These are phyloP conservation scores for Cryphonectria japonica DNA, from an alignment of 2,329 filamentous ascomycete genomes.

Conservation along the genomic window DNA sequence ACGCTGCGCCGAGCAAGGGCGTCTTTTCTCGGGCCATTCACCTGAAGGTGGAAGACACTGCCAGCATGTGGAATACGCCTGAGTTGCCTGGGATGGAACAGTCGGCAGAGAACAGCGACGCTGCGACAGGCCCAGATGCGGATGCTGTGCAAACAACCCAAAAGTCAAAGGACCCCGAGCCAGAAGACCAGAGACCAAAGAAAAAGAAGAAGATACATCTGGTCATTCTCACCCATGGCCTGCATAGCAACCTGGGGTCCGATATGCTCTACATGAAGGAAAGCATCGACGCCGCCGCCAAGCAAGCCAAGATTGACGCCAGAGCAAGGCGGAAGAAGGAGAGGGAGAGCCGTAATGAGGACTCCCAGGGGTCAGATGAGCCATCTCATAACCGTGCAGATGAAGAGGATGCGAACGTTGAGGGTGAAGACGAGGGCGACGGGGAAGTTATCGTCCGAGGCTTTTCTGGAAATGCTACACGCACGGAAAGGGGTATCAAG, in stretches of 20 bases:
- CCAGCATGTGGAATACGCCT: constrained; percentile 90
- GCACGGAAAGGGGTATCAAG: constrained; percentile 94
- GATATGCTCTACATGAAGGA: constrained; percentile 98
- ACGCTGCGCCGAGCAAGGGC: constrained; percentile 69
- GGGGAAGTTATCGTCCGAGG: constrained; percentile 89
- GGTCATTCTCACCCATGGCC: constrained; percentile 88
- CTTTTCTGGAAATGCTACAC: constrained; percentile 85
- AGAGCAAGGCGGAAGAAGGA: constrained; percentile 61
- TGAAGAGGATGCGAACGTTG: constrained; percentile 36
- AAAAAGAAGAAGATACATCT: constrained; percentile 76
- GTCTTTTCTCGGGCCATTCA: constrained; percentile 82
- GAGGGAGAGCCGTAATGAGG: constrained; percentile 39
- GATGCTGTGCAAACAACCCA: constrained; percentile 26
- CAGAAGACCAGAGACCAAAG: constrained; percentile 32
- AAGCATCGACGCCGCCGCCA: constrained; percentile 85
- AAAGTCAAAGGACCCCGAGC: constrained; percentile 27
- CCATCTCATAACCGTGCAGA: constrained; percentile 24
- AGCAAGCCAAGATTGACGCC: constrained; percentile 72
- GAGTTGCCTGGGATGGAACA: constrained; percentile 70
- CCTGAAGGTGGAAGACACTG: constrained; percentile 84
- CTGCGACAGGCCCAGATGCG: constrained; percentile 29
- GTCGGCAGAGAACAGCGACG: constrained; percentile 26
- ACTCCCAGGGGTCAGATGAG: constrained; percentile 8
- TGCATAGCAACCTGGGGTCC: constrained; percentile 93
- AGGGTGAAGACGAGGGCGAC: constrained; percentile 51